Evolutionary conservation across 1,139 yeast species (phyloP).

Genomic region (Candida tetrigidarum): DNA sequence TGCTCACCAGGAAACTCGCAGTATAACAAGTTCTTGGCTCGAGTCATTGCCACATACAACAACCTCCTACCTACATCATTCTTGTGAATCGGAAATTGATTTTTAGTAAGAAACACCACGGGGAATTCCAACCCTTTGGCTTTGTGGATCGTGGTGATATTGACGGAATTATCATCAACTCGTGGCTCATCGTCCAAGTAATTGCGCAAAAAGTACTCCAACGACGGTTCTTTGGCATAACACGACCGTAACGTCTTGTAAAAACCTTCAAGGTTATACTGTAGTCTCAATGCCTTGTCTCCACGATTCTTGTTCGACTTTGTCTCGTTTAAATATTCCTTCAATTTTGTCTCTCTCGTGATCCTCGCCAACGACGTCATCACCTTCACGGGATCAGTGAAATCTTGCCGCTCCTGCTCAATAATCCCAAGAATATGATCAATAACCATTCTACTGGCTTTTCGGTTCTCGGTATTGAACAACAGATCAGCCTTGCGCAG

Average conservation of each 20-base stretch:
- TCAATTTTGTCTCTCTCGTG: conserved; percentile 24
- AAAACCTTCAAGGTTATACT: conserved; percentile 28
- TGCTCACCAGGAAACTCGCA: conserved; percentile 18
- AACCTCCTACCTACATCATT: conserved; percentile 28
- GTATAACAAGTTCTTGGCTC: conserved; percentile 61
- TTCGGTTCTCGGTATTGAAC: conserved; percentile 6
- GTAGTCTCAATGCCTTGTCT: conserved; percentile 20
- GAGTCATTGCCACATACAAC: conserved; percentile 66
- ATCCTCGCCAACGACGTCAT: conserved; percentile 26
- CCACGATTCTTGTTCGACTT: conserved; percentile 1
- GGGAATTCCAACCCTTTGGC: conserved; percentile 78
- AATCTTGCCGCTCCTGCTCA: conserved; percentile 16
- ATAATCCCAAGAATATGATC: conserved; percentile 18
- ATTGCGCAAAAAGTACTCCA: conserved; percentile 45
- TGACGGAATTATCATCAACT: conserved; percentile 35
- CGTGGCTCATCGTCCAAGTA: conserved; percentile 48
- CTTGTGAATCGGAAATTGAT: conserved; percentile 18
- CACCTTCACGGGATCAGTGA: conserved; percentile 20
- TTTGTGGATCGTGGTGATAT: conserved; percentile 67
- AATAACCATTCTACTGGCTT: background rate
- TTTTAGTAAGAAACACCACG: conserved; percentile 58
- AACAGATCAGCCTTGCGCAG: background rate
- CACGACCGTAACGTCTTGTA: conserved; percentile 28
- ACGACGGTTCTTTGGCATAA: conserved; percentile 21
- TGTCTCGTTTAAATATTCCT: conserved; percentile 26